phyloP scores from a whole-genome alignment of 495 filamentous ascomycete species.

The Xylaria telfairii region DNA sequence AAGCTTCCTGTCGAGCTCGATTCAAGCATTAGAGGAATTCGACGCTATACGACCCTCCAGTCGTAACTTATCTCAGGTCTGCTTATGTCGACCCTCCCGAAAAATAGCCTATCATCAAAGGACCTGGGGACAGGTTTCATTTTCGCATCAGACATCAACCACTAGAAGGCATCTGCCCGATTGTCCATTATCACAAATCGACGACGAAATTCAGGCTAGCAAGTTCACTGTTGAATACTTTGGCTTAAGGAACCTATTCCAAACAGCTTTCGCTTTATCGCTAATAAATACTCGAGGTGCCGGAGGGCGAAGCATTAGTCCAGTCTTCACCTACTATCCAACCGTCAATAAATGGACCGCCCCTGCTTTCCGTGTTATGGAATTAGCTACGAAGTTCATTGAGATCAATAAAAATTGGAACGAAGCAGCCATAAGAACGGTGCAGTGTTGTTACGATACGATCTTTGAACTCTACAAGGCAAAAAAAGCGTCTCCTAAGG shows the following conservation, averaged over 20 bases:
- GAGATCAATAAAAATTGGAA: too few species aligned
- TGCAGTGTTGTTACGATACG: background rate
- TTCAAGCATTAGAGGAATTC: background rate
- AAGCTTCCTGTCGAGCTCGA: constrained; percentile 9
- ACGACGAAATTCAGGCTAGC: background rate
- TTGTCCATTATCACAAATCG: background rate
- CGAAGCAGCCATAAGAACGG: background rate
- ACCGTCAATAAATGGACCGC: background rate
- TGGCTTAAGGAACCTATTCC: background rate
- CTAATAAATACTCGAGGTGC: background rate
- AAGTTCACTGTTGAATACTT: background rate
- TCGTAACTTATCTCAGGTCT: background rate
- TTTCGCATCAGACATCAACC: background rate
- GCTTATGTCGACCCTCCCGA: background rate
- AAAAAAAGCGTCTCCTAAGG: background rate
- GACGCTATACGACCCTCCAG: too few species aligned
- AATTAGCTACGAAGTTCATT: background rate
- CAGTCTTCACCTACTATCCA: background rate
- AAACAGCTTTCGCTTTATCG: background rate
- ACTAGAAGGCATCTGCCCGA: background rate
- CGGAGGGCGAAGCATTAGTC: constrained; percentile 5
- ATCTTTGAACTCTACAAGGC: background rate
- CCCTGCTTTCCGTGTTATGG: background rate
- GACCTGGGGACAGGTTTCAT: background rate
- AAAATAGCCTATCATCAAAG: background rate